A percentile compares a stretch with the other conserved stretches of the same genome.
These are phyloP conservation scores for Guyanaporus albipodus DNA, from an alignment of 768 basidiomycete species.

Conservation along the genomic window DNA sequence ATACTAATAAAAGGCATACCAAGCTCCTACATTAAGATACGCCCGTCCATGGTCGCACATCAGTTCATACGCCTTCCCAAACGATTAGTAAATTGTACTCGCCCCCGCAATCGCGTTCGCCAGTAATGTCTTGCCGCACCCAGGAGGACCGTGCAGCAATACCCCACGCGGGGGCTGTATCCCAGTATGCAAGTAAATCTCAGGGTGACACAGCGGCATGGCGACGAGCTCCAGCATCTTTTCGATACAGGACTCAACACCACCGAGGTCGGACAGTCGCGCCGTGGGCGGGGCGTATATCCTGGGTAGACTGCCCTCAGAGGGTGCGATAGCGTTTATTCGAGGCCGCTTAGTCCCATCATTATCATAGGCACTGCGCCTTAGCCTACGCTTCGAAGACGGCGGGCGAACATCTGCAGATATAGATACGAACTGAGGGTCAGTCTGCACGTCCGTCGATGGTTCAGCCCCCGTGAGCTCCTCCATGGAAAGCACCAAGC, in stretches of 20 bases:
- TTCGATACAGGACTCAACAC: slow-evolving; percentile 80
- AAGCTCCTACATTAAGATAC: slow-evolving; percentile 59
- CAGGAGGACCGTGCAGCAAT: slow-evolving; percentile 90
- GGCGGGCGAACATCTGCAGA: slow-evolving; percentile 16
- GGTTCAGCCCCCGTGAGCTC: slow-evolving; percentile 15
- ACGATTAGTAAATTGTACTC: slow-evolving; percentile 25
- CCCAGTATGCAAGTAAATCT: slow-evolving; percentile 91
- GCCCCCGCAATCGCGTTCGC: slow-evolving; percentile 96
- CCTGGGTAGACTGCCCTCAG: too few species aligned
- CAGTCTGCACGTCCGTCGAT: slow-evolving; percentile 1
- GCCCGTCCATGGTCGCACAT: background rate
- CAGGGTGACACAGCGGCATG: slow-evolving; percentile 92
- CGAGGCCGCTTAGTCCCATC: slow-evolving; percentile 53
- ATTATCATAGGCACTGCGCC: slow-evolving; percentile 42
- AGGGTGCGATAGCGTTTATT: too few species aligned
- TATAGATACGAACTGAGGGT: background rate
- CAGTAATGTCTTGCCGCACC: slow-evolving; percentile 93
- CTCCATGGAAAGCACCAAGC: slow-evolving; percentile 18
- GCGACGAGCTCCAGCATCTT: slow-evolving; percentile 96
- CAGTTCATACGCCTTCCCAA: background rate
- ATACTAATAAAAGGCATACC: slow-evolving; percentile 90
- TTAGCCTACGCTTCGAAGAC: slow-evolving; percentile 58
- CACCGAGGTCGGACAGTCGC: slow-evolving; percentile 82
- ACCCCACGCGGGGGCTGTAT: slow-evolving; percentile 92
- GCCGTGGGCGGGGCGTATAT: slow-evolving; percentile 65